Evolutionary conservation across 2,329 filamentous ascomycete genomes (phyloP).

Genomic region (Niveomyces coronatus): DNA sequence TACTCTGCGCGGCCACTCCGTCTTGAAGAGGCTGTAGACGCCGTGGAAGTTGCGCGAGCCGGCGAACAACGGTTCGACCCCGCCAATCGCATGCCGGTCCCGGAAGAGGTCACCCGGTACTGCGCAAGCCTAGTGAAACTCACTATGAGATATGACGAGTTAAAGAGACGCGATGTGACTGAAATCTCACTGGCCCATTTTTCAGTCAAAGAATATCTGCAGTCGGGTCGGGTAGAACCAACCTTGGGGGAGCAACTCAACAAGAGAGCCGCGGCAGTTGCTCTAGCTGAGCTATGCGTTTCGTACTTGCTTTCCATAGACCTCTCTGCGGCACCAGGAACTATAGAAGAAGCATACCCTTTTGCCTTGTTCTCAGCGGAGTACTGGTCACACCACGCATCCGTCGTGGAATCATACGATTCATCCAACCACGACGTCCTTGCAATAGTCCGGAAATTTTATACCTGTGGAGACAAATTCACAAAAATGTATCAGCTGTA

Average conservation of each 20-base stretch:
- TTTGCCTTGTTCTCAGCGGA: constrained; percentile 1
- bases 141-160: background rate
- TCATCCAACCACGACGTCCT: background rate
- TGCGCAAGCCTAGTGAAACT: constrained; percentile 1
- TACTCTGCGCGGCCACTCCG: constrained; percentile 4
- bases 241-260: background rate
- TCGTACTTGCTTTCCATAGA: constrained; percentile 1
- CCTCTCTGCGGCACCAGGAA: background rate
- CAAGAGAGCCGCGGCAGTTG: background rate
- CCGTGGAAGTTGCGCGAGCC: background rate
- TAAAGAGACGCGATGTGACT: background rate
- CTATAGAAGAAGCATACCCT: background rate
- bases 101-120: constrained; percentile 1
- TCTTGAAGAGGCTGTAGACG: constrained; percentile 3
- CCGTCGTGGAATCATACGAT: background rate
- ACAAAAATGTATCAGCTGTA: background rate
- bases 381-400: background rate
- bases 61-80: background rate
- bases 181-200: constrained; percentile 6
- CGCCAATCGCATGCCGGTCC: background rate
- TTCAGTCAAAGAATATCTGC: constrained; percentile 6
- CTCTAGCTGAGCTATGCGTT: background rate
- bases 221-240: background rate
- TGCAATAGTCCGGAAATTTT: background rate
- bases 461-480: background rate